Evolutionary conservation across 2,329 filamentous ascomycete genomes (phyloP), one percentile per base, ranked within the genome.

Genomic region (Rhexocercosporidium sp.): DNA sequence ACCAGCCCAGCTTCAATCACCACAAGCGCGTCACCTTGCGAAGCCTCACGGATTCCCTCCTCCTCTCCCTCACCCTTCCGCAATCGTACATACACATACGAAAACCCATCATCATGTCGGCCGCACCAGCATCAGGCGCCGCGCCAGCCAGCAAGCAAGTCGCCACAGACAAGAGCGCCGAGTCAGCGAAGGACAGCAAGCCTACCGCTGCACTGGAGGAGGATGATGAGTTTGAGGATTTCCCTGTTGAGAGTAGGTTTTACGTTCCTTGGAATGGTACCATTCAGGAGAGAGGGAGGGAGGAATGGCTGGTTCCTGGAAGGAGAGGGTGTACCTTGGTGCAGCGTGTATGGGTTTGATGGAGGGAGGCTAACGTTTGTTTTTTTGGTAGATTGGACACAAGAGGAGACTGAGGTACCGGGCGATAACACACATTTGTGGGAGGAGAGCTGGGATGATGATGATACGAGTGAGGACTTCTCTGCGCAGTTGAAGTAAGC

Each of bases 371-470:
- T 66, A 49, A 68, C 49, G 8, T n/a, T 62, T 29, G 27, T 27
- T n/a, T 66, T 20, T 22, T 12, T 65, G 31, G 70, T 75, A 97
- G 96, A 98, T 82, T 99, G 96, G 96, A 85, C 90, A 62, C 90
- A 94, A 79, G 93, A 97, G 78, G 94, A 97, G 78, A 93, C 93
- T 69, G 93, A 97, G 78, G 91, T 90, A 65, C 92, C 91, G 85
- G 88, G 85, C 69, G 88, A 83, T 74, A 90, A 90, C 76, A 88
- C 90, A 79, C 94, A 98, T 82, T 84, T 99, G 64, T 99, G 96
- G 96, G 96, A 99, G 82, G 96, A 99, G 85, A 97, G 94, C 85
- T 99, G 96, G 96, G 96, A 99, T 78, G 96, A 99, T 77, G 95
- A 98, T 79, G 96, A 98, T 81, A 96, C 93, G 72, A 96, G 87